phyloP scores from a whole-genome alignment of 208 protist genomes.

The Novymonas esmeraldas region DNA sequence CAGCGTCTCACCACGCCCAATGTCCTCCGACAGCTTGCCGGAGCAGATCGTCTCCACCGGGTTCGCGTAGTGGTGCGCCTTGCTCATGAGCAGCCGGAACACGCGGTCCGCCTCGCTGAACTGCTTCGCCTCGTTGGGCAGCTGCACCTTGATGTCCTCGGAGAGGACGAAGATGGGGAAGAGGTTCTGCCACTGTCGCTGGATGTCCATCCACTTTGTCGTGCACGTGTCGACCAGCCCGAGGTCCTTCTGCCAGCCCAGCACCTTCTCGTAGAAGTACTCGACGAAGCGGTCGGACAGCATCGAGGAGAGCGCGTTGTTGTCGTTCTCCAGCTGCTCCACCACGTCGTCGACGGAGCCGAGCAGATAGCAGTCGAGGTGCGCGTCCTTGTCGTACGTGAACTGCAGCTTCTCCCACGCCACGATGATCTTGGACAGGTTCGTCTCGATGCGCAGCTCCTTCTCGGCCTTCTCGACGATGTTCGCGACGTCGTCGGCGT shows the following conservation, averaged over 20 bases:
- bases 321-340: slow-evolving; percentile 96
- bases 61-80: slow-evolving; percentile 91
- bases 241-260: slow-evolving; percentile 96
- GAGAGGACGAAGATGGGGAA: slow-evolving; percentile 98
- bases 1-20: slow-evolving; percentile 87
- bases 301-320: slow-evolving; percentile 96
- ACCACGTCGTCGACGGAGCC: slow-evolving; percentile 94
- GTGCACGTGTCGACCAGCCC: slow-evolving; percentile 96
- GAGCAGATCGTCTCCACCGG: slow-evolving; percentile 92
- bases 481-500: slow-evolving; percentile 95
- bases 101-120: slow-evolving; percentile 93
- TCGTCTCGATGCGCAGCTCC: slow-evolving; percentile 97
- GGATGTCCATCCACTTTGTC: slow-evolving; percentile 95
- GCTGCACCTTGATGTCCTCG: slow-evolving; percentile 97
- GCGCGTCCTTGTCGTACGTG: slow-evolving; percentile 87
- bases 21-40: slow-evolving; percentile 80
- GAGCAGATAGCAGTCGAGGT: slow-evolving; percentile 91
- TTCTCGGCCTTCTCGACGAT: slow-evolving; percentile 98
- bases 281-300: slow-evolving; percentile 96
- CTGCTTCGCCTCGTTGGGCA: slow-evolving; percentile 96
- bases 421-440: slow-evolving; percentile 95
- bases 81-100: slow-evolving; percentile 92
- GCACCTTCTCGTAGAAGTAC: slow-evolving; percentile 96
- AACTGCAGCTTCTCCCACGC: slow-evolving; percentile 95
- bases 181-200: slow-evolving; percentile 97